These are phyloP conservation scores for Phoma herbarum DNA, from an alignment of 2,329 filamentous ascomycete species.

Conservation along the genomic window DNA sequence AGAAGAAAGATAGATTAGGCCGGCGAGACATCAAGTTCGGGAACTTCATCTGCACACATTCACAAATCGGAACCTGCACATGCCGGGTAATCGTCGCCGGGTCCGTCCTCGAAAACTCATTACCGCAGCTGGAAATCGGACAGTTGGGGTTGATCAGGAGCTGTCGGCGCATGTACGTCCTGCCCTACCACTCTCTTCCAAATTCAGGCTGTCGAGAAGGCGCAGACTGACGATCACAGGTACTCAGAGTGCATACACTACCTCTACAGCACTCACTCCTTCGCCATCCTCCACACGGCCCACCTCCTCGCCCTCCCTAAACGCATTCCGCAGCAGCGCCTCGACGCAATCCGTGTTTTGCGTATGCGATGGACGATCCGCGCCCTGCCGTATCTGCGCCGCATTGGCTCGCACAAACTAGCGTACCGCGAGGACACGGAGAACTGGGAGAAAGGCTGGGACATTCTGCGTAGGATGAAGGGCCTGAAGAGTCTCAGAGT, in stretches of 20 bases:
- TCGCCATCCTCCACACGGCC: constrained; percentile 46
- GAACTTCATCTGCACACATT: constrained; percentile 44
- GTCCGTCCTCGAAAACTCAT: constrained; percentile 4
- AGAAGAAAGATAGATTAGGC: constrained; percentile 29
- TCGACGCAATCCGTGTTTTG: constrained; percentile 41
- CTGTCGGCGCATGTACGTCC: constrained; percentile 42
- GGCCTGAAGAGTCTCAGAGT: constrained; percentile 40
- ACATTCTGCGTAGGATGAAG: constrained; percentile 38
- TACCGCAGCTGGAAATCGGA: constrained; percentile 13
- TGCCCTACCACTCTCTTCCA: no score
- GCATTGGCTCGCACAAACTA: constrained; percentile 27
- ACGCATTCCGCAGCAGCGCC: constrained; percentile 35
- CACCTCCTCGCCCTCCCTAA: constrained; percentile 47
- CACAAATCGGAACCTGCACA: constrained; percentile 27
- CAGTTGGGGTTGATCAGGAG: constrained; percentile 28
- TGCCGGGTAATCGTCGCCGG: constrained; percentile 46
- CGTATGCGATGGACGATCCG: constrained; percentile 47
- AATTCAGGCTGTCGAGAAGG: neutral
- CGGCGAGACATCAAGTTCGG: constrained; percentile 30
- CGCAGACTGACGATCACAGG: constrained; percentile 25
- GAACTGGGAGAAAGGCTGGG: constrained; percentile 46
- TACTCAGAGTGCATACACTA: constrained; percentile 44
- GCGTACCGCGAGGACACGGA: constrained; percentile 49
- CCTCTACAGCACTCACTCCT: constrained; percentile 43
- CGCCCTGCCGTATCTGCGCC: constrained; percentile 44